Conservation (phyloP, 2,329 filamentous ascomycete genomes). For the Colletotrichum eremochloae region DNA sequence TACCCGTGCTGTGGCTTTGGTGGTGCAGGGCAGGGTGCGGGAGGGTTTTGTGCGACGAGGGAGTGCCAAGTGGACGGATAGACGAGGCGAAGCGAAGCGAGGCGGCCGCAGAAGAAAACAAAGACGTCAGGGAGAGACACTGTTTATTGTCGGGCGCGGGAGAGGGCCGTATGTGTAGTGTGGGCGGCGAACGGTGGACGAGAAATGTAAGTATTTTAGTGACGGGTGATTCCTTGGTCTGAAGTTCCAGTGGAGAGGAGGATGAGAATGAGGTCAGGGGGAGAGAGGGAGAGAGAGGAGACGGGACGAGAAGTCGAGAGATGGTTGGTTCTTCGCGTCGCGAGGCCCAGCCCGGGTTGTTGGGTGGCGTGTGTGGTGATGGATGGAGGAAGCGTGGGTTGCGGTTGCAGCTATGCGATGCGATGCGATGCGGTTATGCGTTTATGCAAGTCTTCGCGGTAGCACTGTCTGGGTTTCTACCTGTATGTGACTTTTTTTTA, state of each 20-base stretch:
- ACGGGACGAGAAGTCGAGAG: background rate
- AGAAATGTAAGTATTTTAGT: background rate
- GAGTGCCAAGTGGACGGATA: slow-evolving; percentile 20
- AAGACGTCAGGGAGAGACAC: slow-evolving; percentile 28
- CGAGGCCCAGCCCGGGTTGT: background rate
- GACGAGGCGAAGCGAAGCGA: slow-evolving; percentile 20
- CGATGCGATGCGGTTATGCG: background rate
- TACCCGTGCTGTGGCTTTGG: slow-evolving; percentile 10
- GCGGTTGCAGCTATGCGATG: background rate
- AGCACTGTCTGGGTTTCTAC: background rate
- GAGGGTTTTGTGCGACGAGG: slow-evolving; percentile 32
- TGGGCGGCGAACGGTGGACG: background rate
- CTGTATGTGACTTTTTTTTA: too few species aligned
- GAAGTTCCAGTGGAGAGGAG: slow-evolving; percentile 1
- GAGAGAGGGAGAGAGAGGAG: slow-evolving; percentile 12
- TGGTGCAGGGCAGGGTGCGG: slow-evolving; percentile 20
- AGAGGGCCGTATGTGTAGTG: background rate
- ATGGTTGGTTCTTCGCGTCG: slow-evolving; percentile 18
- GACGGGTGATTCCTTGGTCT: slow-evolving; percentile 4
- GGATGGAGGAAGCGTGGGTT: background rate
- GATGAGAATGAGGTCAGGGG: slow-evolving; percentile 4
- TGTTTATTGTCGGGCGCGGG: background rate
- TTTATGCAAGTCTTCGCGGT: background rate
- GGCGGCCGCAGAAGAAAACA: background rate
- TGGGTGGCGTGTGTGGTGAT: slow-evolving; percentile 9